A percentile compares a stretch with the other conserved stretches of the same genome.
These are phyloP conservation scores for Quillaja saponaria DNA, from an alignment of 306 rosid species.

Conservation along the genomic window DNA sequence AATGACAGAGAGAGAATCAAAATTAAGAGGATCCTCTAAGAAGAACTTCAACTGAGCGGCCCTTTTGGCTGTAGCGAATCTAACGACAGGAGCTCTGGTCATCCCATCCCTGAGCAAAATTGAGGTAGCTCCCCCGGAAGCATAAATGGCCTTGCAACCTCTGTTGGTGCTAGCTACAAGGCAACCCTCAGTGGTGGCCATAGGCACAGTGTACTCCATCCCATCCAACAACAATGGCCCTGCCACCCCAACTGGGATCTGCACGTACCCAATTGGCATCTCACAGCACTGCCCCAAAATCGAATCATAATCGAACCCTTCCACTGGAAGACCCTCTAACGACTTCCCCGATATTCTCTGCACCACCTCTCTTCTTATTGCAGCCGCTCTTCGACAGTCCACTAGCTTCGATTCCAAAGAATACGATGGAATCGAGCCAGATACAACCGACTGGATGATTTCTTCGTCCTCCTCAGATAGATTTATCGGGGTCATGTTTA, in stretches of 20 bases:
- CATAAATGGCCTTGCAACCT: conserved; percentile 79
- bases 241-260: conserved; percentile 87
- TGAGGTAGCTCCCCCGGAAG: conserved; percentile 78
- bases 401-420: conserved; percentile 66
- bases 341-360: conserved; percentile 59
- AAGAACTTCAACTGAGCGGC: conserved; percentile 75
- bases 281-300: conserved; percentile 94
- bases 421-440: conserved; percentile 65
- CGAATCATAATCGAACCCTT: conserved; percentile 72
- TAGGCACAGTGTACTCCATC: conserved; percentile 65
- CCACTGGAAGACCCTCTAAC: conserved; percentile 58
- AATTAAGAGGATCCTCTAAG: conserved; percentile 66
- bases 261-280: conserved; percentile 83
- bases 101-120: conserved; percentile 67
- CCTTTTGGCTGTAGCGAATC: conserved; percentile 63
- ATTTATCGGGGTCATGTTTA: not conserved
- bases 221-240: conserved; percentile 82
- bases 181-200: conserved; percentile 94
- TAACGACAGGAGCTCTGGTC: conserved; percentile 89
- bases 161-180: conserved; percentile 87
- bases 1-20: conserved; percentile 53
- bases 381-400: conserved; percentile 67
- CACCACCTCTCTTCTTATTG: conserved; percentile 60
- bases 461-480: conserved; percentile 57
- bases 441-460: conserved; percentile 51